These are phyloP conservation scores for Singerocomus inundabilis DNA, from an alignment of 1,284 basidiomycete species.

Conservation along the genomic window DNA sequence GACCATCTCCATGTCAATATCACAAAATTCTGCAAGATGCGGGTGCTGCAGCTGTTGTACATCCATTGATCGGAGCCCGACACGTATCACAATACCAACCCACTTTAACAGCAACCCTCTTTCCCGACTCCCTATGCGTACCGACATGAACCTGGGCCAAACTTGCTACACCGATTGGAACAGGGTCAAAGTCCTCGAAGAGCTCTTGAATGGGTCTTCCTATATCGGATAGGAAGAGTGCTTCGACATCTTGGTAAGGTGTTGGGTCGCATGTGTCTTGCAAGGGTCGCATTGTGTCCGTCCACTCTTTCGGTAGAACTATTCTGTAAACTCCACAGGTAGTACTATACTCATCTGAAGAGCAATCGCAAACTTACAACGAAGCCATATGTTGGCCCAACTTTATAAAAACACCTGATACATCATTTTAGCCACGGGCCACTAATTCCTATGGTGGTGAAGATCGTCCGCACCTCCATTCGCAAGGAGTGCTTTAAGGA, in stretches of 20 bases:
- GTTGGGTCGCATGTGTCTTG: conserved; percentile 88
- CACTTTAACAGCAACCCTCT: conserved; percentile 88
- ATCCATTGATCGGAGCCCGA: conserved; percentile 1
- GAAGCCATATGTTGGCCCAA: conserved; percentile 88
- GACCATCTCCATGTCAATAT: conserved; percentile 83
- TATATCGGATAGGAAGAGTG: conserved; percentile 72
- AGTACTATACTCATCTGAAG: background rate
- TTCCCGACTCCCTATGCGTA: conserved; percentile 66
- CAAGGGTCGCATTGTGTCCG: conserved; percentile 61
- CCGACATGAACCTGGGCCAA: conserved; percentile 95
- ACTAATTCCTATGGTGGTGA: background rate
- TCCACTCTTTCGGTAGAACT: conserved; percentile 84
- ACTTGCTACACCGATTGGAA: conserved; percentile 93
- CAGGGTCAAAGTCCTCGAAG: conserved; percentile 82
- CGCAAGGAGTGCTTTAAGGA: conserved; percentile 75
- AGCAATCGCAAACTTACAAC: conserved; percentile 41
- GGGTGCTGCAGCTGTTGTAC: conserved; percentile 82
- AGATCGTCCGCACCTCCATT: conserved; percentile 69
- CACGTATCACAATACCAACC: conserved; percentile 7
- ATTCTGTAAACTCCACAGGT: conserved; percentile 32
- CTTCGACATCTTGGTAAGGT: conserved; percentile 65
- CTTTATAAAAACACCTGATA: conserved; percentile 84
- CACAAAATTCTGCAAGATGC: conserved; percentile 88
- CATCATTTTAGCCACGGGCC: background rate
- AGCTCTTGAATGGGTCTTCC: conserved; percentile 61